These are phyloP conservation scores for Beauveria rudraprayagi DNA, from an alignment of 2,329 filamentous ascomycete genomes.

Conservation along the genomic window DNA sequence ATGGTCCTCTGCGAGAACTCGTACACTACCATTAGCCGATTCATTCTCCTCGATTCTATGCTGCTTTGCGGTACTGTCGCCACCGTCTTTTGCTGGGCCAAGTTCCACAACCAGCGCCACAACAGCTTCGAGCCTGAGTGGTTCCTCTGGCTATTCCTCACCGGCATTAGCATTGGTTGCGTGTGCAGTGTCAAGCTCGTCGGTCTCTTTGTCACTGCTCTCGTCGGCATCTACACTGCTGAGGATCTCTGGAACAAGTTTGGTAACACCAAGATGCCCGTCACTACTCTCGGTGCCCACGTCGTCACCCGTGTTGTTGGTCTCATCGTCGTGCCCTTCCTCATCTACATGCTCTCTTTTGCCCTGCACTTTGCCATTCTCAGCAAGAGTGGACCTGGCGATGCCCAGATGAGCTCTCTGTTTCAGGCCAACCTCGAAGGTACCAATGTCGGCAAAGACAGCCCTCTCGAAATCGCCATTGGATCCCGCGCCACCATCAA, in stretches of 20 bases:
- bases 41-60: slow-evolving; percentile 98
- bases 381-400: slow-evolving; percentile 86
- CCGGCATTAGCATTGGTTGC: slow-evolving; percentile 90
- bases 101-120: slow-evolving; percentile 83
- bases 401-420: slow-evolving; percentile 99
- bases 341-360: slow-evolving; percentile 95
- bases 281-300: slow-evolving; percentile 66
- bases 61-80: slow-evolving; percentile 97
- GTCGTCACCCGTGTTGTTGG: slow-evolving; percentile 72
- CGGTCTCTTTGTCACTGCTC: slow-evolving; percentile 86
- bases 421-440: slow-evolving; percentile 96
- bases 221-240: slow-evolving; percentile 90
- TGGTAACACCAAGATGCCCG: slow-evolving; percentile 84
- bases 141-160: slow-evolving; percentile 92
- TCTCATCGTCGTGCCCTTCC: slow-evolving; percentile 77
- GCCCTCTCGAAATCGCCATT: slow-evolving; percentile 81
- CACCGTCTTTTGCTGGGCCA: slow-evolving; percentile 93
- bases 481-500: slow-evolving; percentile 90
- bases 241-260: slow-evolving; percentile 99
- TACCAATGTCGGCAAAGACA: slow-evolving; percentile 89
- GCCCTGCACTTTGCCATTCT: slow-evolving; percentile 90
- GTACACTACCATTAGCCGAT: slow-evolving; percentile 96
- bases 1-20: slow-evolving; percentile 99
- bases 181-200: slow-evolving; percentile 99
- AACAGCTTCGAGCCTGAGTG: slow-evolving; percentile 85